These are phyloP conservation scores for Leucosporidium creatinivorum DNA, from an alignment of 768 basidiomycete genomes.

Conservation along the genomic window DNA sequence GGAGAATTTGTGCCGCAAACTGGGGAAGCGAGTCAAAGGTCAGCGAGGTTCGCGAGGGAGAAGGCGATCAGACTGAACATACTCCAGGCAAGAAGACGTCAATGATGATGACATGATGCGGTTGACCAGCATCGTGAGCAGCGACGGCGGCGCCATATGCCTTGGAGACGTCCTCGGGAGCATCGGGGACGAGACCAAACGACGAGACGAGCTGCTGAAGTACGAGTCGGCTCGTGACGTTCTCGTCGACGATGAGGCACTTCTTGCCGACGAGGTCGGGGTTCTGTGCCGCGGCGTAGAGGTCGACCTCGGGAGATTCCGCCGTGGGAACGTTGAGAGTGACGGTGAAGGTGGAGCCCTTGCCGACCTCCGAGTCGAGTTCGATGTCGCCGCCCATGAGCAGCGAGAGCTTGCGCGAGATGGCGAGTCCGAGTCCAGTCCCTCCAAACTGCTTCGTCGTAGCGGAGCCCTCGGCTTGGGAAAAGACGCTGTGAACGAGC, in stretches of 20 bases:
- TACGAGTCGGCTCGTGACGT: slow-evolving; percentile 11
- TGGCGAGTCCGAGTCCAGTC: slow-evolving; percentile 30
- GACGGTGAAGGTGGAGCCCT: slow-evolving; percentile 29
- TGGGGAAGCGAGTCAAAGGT: neutral
- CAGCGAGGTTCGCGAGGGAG: neutral
- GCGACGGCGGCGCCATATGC: slow-evolving; percentile 13
- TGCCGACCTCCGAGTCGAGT: slow-evolving; percentile 23
- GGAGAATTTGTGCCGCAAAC: slow-evolving; percentile 24
- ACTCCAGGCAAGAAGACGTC: slow-evolving; percentile 28
- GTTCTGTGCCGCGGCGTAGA: slow-evolving; percentile 12
- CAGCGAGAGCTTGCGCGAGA: slow-evolving; percentile 27
- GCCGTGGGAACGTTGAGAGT: slow-evolving; percentile 8
- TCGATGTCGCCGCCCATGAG: slow-evolving; percentile 29
- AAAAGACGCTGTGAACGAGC: slow-evolving; percentile 13
- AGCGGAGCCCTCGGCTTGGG: slow-evolving; percentile 27
- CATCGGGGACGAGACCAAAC: slow-evolving; percentile 1
- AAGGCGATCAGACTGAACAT: neutral
- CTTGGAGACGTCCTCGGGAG: slow-evolving; percentile 1
- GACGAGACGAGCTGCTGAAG: slow-evolving; percentile 19
- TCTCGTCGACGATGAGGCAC: slow-evolving; percentile 26
- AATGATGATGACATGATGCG: slow-evolving; percentile 24
- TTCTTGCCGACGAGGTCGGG: slow-evolving; percentile 25
- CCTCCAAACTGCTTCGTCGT: slow-evolving; percentile 30
- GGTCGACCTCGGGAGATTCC: neutral
- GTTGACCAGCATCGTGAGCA: neutral